phyloP scores from a whole-genome alignment of 2,329 filamentous ascomycete genomes.

The Akanthomyces uredinophilus region DNA sequence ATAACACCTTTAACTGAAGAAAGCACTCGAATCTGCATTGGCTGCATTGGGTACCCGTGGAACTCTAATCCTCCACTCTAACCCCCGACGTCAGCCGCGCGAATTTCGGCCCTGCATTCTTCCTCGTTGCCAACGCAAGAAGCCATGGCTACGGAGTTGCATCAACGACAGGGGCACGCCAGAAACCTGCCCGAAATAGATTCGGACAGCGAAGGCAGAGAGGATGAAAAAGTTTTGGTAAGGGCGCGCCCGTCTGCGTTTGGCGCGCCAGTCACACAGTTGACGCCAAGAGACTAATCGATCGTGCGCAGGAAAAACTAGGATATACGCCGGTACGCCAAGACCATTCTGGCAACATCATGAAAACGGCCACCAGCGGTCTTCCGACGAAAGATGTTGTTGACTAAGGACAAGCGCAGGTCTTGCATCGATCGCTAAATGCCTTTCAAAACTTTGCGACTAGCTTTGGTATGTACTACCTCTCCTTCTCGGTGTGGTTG shows the following conservation, averaged over 20 bases:
- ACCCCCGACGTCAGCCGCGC: background rate
- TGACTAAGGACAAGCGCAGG: slow-evolving; percentile 28
- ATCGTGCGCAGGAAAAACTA: slow-evolving; percentile 19
- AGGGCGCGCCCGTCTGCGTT: background rate
- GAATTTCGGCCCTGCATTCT: background rate
- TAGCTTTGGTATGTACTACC: slow-evolving; percentile 45
- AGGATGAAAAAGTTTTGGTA: slow-evolving; percentile 3
- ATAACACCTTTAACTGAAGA: background rate
- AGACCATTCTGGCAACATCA: background rate
- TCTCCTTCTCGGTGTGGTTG: background rate
- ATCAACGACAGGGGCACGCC: background rate
- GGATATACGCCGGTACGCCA: slow-evolving; percentile 24
- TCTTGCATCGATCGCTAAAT: slow-evolving; percentile 52
- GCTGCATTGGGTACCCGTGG: background rate
- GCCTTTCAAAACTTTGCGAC: slow-evolving; percentile 56
- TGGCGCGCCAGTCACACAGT: background rate
- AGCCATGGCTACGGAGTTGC: slow-evolving; percentile 3
- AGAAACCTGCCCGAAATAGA: background rate
- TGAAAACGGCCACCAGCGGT: background rate
- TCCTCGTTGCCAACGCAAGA: background rate
- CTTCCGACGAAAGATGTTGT: too few relatives aligned
- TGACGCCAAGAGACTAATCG: background rate
- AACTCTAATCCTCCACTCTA: background rate
- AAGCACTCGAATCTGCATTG: background rate
- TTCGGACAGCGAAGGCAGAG: background rate